phyloP scores from a whole-genome alignment of 2,329 filamentous ascomycete species.

The Chrysosphaeria jannelii region DNA sequence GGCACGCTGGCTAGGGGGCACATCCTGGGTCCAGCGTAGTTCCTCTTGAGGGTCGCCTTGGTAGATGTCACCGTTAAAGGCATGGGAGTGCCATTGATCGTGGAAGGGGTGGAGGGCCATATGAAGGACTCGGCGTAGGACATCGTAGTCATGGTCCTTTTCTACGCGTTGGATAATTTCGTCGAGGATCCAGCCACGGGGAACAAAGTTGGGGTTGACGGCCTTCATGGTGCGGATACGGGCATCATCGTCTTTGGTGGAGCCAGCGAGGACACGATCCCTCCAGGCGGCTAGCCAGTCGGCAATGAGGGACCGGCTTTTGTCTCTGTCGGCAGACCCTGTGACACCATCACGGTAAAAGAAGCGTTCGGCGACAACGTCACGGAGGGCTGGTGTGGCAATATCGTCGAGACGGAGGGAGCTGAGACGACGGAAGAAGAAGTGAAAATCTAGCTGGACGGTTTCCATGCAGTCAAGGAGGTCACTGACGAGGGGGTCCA shows the following conservation, averaged over 20 bases:
- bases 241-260: conserved; percentile 22
- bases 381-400: conserved; percentile 29
- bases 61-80: conserved; percentile 14
- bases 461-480: conserved; percentile 55
- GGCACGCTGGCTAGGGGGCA: conserved; percentile 44
- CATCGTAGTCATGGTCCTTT: conserved; percentile 49
- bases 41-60: conserved; percentile 40
- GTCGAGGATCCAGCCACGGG: conserved; percentile 73
- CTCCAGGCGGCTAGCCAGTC: conserved; percentile 65
- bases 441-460: conserved; percentile 72
- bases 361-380: conserved; percentile 37
- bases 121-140: conserved; percentile 49
- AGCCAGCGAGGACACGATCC: conserved; percentile 33
- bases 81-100: conserved; percentile 34
- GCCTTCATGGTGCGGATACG: conserved; percentile 46
- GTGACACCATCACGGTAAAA: conserved; percentile 48
- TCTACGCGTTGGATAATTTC: conserved; percentile 78
- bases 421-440: conserved; percentile 65
- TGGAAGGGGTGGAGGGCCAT: conserved; percentile 65
- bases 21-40: conserved; percentile 56
- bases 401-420: conserved; percentile 29
- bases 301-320: conserved; percentile 34
- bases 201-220: conserved; percentile 81
- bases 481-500: conserved; percentile 54
- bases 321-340: conserved; percentile 21